Evolutionary conservation across 106 monocot genomes (phyloP).

Genomic region (Ottelia alismoides): DNA sequence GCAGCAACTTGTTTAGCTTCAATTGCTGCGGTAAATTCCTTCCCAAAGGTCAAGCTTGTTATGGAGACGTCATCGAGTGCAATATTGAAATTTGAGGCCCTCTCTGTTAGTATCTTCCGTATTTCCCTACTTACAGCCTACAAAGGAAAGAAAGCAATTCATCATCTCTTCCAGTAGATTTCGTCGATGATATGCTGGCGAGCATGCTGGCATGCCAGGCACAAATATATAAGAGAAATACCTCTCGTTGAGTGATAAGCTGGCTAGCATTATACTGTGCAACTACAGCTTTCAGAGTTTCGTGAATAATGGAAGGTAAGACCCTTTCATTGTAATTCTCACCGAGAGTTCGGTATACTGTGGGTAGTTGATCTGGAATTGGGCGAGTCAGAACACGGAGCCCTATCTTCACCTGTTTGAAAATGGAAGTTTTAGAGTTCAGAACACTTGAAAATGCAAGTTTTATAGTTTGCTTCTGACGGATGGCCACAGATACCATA

Average conservation of each 20-base stretch:
- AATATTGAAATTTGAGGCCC: slow-evolving; percentile 61
- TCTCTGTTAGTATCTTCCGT: slow-evolving; percentile 56
- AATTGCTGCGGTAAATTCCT: slow-evolving; percentile 68
- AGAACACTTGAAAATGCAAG: too few species aligned
- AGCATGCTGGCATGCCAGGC: too few species aligned
- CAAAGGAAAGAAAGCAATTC: too few species aligned
- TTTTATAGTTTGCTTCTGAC: too few species aligned
- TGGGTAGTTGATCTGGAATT: slow-evolving; percentile 9
- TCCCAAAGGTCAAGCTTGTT: slow-evolving; percentile 61
- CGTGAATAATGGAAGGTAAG: too few species aligned
- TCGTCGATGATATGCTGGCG: too few species aligned
- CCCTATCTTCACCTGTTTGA: slow-evolving; percentile 4
- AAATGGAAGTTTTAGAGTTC: too few species aligned
- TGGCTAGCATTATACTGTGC: slow-evolving; percentile 94
- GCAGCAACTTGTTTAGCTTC: too few species aligned
- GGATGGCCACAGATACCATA: too few species aligned
- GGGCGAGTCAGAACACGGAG: slow-evolving; percentile 14
- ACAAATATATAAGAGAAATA: too few species aligned
- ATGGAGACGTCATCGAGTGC: slow-evolving; percentile 76
- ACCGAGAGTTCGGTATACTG: slow-evolving; percentile 8
- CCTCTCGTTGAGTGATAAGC: slow-evolving; percentile 92
- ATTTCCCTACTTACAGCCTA: slow-evolving; percentile 76
- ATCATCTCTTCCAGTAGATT: too few species aligned
- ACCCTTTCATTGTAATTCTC: too few species aligned
- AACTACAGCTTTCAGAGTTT: slow-evolving; percentile 68